Percentiles rank a stretch among this genome's conserved stretches.
Conservation (phyloP, 306 rosid genomes). For the Begonia fuchsioides region DNA sequence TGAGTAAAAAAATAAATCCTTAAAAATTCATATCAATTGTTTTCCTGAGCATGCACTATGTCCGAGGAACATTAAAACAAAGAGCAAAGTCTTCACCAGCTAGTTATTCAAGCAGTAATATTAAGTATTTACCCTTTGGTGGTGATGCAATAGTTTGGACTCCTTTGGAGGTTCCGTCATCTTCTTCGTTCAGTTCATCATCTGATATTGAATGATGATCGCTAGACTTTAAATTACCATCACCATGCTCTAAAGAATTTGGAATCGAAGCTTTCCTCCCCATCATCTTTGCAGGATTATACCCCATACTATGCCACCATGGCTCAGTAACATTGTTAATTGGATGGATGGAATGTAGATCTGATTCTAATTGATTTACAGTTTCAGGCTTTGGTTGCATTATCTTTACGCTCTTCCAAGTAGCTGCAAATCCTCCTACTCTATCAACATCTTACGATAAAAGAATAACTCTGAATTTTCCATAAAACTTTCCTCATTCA, state of each 20-base stretch:
- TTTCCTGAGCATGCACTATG: not conserved
- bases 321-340: slow-evolving; percentile 47
- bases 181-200: slow-evolving; percentile 39
- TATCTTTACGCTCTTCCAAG: slow-evolving; percentile 23
- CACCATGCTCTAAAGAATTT: slow-evolving; percentile 54
- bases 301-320: slow-evolving; percentile 75
- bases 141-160: slow-evolving; percentile 37
- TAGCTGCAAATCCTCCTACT: not conserved
- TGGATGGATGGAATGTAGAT: slow-evolving; percentile 42
- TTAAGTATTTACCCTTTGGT: slow-evolving; percentile 36
- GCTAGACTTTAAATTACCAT: slow-evolving; percentile 71
- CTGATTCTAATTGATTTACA: slow-evolving; percentile 32
- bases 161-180: slow-evolving; percentile 46
- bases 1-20: too few relatives aligned
- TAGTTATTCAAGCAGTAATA: not conserved
- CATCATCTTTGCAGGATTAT: slow-evolving; percentile 33
- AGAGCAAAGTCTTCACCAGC: not conserved
- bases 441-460: slow-evolving; percentile 1
- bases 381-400: slow-evolving; percentile 72
- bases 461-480: not conserved
- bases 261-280: slow-evolving; percentile 36
- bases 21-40: not conserved
- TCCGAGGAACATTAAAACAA: not conserved
- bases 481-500: not conserved
- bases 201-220: slow-evolving; percentile 66